phyloP scores from a whole-genome alignment of 495 filamentous ascomycete species.

The Penicillium manginii region DNA sequence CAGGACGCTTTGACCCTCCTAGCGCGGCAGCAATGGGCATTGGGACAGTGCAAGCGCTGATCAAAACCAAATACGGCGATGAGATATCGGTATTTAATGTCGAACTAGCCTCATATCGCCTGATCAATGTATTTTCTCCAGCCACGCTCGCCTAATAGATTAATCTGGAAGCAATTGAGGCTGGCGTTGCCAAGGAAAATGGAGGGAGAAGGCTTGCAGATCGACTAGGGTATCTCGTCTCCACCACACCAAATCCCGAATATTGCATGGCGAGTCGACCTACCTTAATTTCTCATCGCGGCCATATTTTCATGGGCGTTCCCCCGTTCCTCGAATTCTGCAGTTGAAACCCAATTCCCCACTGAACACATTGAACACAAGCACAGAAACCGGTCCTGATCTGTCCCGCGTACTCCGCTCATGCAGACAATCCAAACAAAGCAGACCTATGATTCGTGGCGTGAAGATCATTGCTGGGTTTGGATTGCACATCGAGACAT shows the following conservation, averaged over 20 bases:
- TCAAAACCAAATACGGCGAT: neutral
- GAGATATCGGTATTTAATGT: neutral
- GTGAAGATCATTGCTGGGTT: neutral
- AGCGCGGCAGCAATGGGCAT: neutral
- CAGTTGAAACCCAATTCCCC: neutral
- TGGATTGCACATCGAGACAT: constrained; percentile 4
- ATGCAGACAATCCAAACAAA: neutral
- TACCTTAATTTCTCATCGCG: too few species aligned
- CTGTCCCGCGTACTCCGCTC: constrained; percentile 1
- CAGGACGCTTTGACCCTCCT: neutral
- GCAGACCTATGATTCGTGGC: neutral
- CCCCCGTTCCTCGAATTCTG: neutral
- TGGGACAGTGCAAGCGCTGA: neutral
- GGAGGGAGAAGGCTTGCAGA: too few species aligned
- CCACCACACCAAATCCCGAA: too few species aligned
- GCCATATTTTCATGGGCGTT: too few species aligned
- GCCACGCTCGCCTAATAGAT: neutral
- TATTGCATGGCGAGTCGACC: too few species aligned
- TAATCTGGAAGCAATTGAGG: neutral
- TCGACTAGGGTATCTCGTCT: too few species aligned
- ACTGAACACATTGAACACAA: neutral
- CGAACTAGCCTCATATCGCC: neutral
- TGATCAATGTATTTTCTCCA: neutral
- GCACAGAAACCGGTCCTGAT: neutral
- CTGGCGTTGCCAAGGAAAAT: too few species aligned